Evolutionary conservation across 768 basidiomycete genomes (phyloP).

Genomic region (Calocybe indica): DNA sequence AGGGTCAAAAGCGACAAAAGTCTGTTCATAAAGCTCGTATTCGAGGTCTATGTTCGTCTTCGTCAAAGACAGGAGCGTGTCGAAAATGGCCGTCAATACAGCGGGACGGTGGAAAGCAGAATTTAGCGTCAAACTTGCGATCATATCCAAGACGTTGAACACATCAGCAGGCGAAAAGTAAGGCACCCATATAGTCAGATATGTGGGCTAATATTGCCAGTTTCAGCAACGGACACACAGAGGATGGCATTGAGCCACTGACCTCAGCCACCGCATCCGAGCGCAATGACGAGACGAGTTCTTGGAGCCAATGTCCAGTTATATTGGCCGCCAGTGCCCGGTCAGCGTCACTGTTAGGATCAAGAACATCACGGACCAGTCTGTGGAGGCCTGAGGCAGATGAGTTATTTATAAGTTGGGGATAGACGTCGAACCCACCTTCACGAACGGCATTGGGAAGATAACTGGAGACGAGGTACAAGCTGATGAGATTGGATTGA

Average conservation of each 20-base stretch:
- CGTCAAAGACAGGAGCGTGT: conserved; percentile 20
- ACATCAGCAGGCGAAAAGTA: conserved; percentile 41
- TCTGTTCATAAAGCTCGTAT: conserved; percentile 19
- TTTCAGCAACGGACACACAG: not conserved
- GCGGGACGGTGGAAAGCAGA: too few species aligned
- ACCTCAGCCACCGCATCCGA: not conserved
- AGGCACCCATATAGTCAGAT: conserved; percentile 45
- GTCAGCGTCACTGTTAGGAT: conserved; percentile 30
- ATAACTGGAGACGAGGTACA: conserved; percentile 23
- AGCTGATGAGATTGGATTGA: conserved; percentile 23
- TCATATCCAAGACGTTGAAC: conserved; percentile 21
- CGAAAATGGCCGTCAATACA: conserved; percentile 19
- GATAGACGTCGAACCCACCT: conserved; percentile 20
- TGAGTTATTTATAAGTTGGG: not conserved
- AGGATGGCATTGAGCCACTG: not conserved
- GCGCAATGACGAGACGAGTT: not conserved
- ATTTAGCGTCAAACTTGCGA: not conserved
- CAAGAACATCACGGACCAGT: conserved; percentile 34
- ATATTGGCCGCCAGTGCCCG: conserved; percentile 32
- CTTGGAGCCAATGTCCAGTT: conserved; percentile 35
- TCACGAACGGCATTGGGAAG: conserved; percentile 20
- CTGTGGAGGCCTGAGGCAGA: conserved; percentile 28
- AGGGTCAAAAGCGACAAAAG: conserved; percentile 34
- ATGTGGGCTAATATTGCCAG: conserved; percentile 13
- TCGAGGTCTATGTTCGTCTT: conserved; percentile 13